Conservation (phyloP, 2,329 filamentous ascomycete species). For the Rutstroemia sp. region DNA sequence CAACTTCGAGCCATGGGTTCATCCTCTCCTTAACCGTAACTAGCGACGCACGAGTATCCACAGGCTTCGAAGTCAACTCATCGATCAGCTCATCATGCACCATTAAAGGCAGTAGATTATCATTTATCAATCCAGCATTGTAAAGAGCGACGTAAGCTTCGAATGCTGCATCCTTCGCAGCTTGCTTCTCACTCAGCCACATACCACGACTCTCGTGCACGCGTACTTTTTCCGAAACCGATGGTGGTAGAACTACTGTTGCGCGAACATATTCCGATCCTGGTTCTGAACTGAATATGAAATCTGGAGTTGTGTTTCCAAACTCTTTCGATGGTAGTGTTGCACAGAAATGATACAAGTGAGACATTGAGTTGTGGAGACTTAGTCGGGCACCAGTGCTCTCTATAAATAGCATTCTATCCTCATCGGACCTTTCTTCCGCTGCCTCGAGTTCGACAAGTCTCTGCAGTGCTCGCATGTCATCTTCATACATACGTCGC, state of each 20-base stretch:
- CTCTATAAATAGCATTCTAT: constrained; percentile 35
- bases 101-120: constrained; percentile 62
- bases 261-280: constrained; percentile 39
- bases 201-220: constrained; percentile 38
- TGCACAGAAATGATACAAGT: constrained; percentile 76
- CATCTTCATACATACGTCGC: constrained; percentile 38
- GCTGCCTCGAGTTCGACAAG: constrained; percentile 17
- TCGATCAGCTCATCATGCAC: constrained; percentile 30
- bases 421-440: constrained; percentile 28
- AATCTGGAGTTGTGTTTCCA: constrained; percentile 61
- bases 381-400: constrained; percentile 58
- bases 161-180: constrained; percentile 65
- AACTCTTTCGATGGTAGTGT: constrained; percentile 47
- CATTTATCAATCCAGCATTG: constrained; percentile 63
- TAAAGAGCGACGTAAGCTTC: constrained; percentile 69
- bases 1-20: constrained; percentile 33
- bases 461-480: constrained; percentile 23
- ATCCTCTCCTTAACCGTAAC: constrained; percentile 28
- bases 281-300: constrained; percentile 40
- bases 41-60: constrained; percentile 34
- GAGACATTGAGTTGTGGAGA: constrained; percentile 64
- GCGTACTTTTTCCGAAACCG: constrained; percentile 56
- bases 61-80: constrained; percentile 48
- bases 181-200: constrained; percentile 63
- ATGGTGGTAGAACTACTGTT: constrained; percentile 63